phyloP scores from a whole-genome alignment of 148 eudicot species.

The Salicornia ramosissima region DNA sequence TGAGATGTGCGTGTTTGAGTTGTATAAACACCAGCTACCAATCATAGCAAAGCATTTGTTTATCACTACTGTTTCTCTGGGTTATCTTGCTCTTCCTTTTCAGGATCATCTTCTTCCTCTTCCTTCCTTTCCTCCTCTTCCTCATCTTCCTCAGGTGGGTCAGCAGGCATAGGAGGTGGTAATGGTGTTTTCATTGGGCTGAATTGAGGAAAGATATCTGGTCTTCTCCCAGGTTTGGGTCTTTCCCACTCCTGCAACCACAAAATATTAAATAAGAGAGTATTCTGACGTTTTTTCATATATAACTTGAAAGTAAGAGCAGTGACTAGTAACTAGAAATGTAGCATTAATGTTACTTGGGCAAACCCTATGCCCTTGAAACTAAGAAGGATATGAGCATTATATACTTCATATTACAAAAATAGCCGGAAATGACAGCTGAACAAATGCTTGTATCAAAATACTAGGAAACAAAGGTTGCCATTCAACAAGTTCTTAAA shows the following conservation, averaged over 20 bases:
- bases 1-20: background rate
- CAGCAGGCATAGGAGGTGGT: conserved; percentile 86
- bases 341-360: background rate
- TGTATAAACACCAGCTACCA: background rate
- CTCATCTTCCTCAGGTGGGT: conserved; percentile 80
- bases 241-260: conserved; percentile 79
- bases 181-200: conserved; percentile 97
- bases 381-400: background rate
- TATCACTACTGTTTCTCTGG: conserved; percentile 28
- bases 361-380: too few relatives aligned
- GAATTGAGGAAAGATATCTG: conserved; percentile 82
- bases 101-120: conserved; percentile 51
- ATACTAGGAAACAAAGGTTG: background rate
- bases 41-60: background rate
- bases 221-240: conserved; percentile 74
- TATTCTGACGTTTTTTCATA: background rate
- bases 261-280: background rate
- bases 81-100: conserved; percentile 42
- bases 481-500: background rate
- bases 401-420: background rate
- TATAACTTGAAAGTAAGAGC: background rate
- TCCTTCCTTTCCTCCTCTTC: conserved; percentile 65
- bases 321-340: too few relatives aligned
- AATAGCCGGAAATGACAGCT: background rate
- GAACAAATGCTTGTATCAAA: too few relatives aligned